Percentiles rank a stretch among this genome's conserved stretches.
These are phyloP conservation scores for Ustilago xerochloae DNA, from an alignment of 1,284 basidiomycete species.

Conservation along the genomic window DNA sequence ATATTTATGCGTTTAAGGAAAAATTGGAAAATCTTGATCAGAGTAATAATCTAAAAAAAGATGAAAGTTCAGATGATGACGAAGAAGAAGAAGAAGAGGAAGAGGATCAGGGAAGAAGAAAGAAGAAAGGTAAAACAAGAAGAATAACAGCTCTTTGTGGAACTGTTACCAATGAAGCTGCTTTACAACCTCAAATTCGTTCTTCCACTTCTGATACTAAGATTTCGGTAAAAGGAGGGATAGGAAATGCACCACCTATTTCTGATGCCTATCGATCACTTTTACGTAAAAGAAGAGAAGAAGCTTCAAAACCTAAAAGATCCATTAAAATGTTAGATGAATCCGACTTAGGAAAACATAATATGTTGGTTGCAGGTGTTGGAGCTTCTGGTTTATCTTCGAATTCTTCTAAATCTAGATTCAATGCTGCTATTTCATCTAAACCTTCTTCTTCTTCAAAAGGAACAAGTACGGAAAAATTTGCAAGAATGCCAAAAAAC, in stretches of 20 bases:
- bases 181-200: constrained; percentile 59
- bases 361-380: constrained; percentile 67
- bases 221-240: constrained; percentile 38
- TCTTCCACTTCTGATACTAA: constrained; percentile 24
- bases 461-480: constrained; percentile 73
- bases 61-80: constrained; percentile 31
- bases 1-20: constrained; percentile 65
- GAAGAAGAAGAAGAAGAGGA: constrained; percentile 20
- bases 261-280: constrained; percentile 70
- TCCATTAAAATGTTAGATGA: constrained; percentile 70
- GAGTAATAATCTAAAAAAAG: background rate
- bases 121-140: constrained; percentile 28
- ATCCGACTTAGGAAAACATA: constrained; percentile 65
- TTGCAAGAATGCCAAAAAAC: constrained; percentile 87
- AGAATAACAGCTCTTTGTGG: constrained; percentile 55
- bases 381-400: constrained; percentile 42
- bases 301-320: constrained; percentile 69
- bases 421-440: constrained; percentile 40
- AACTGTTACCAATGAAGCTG: constrained; percentile 62
- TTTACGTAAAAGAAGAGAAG: constrained; percentile 68
- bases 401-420: constrained; percentile 36
- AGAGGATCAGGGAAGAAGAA: constrained; percentile 8
- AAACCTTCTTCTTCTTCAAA: constrained; percentile 10
- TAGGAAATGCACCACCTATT: constrained; percentile 45
- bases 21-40: constrained; percentile 33